These are phyloP conservation scores for Clarireedia sp. DNA, from an alignment of 2,329 filamentous ascomycete genomes.

Conservation along the genomic window DNA sequence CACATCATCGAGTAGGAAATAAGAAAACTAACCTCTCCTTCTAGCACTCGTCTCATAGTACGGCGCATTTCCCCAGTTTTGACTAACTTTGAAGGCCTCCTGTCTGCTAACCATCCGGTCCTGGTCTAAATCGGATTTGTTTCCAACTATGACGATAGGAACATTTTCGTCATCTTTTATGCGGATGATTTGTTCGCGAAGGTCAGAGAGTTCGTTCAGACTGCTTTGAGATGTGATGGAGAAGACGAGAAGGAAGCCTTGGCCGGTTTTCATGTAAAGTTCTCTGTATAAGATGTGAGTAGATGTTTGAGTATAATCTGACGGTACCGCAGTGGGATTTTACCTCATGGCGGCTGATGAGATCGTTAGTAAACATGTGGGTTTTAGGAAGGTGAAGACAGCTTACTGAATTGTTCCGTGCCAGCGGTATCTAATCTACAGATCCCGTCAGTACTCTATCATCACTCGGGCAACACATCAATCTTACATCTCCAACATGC, in stretches of 20 bases:
- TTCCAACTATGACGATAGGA: constrained; percentile 65
- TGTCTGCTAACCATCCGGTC: constrained; percentile 58
- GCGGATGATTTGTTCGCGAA: constrained; percentile 64
- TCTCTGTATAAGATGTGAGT: constrained; percentile 39
- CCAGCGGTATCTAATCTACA: constrained; percentile 61
- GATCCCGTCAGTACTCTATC: constrained; percentile 12
- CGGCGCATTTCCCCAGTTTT: constrained; percentile 63
- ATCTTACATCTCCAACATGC: constrained; percentile 61
- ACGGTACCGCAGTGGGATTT: not conserved
- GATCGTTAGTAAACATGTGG: constrained; percentile 19
- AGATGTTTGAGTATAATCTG: no score
- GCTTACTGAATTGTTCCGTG: constrained; percentile 68
- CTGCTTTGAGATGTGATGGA: constrained; percentile 64
- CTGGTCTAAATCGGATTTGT: constrained; percentile 67
- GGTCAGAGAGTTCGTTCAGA: constrained; percentile 59
- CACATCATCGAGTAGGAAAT: not conserved
- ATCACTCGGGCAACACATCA: not conserved
- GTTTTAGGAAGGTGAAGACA: not conserved
- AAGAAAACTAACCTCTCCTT: constrained; percentile 38
- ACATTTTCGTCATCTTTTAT: constrained; percentile 66
- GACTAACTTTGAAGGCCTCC: constrained; percentile 57
- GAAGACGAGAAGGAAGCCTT: constrained; percentile 69
- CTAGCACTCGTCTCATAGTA: constrained; percentile 67
- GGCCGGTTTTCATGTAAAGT: constrained; percentile 68
- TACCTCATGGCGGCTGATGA: constrained; percentile 49